Conservation (phyloP, 2,329 filamentous ascomycete species). For the Claviceps sp. region DNA sequence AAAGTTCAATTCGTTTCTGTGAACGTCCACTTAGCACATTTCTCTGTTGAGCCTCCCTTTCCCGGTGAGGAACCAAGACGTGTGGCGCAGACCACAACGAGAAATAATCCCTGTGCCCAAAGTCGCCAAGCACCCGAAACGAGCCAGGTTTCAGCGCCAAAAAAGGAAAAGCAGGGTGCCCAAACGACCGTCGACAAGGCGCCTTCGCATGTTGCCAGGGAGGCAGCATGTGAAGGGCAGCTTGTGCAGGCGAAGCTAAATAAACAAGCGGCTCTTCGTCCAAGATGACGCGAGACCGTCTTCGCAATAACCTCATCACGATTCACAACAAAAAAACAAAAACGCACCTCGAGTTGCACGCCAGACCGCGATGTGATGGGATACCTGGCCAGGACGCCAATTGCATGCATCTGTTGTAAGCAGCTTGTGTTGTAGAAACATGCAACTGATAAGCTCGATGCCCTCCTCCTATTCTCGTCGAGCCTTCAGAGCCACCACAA, state of each 20-base stretch:
- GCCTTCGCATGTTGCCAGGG: background rate
- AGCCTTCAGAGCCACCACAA: background rate
- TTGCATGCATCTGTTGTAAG: background rate
- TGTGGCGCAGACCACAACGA: conserved; percentile 3
- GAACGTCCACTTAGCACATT: conserved; percentile 3
- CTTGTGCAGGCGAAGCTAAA: background rate
- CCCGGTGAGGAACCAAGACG: background rate
- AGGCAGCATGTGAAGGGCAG: background rate
- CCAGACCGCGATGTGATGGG: background rate
- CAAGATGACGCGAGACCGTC: background rate
- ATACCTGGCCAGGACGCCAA: background rate
- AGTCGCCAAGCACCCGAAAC: background rate
- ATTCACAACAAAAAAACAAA: background rate
- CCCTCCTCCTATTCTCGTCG: background rate
- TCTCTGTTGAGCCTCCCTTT: background rate
- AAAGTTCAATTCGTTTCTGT: conserved; percentile 2
- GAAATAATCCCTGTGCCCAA: background rate
- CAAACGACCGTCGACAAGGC: background rate
- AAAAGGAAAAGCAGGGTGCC: background rate
- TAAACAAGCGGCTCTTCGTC: background rate
- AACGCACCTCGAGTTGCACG: background rate
- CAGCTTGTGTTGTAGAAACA: background rate
- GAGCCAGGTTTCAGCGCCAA: background rate
- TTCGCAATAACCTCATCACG: background rate
- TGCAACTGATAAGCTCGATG: background rate